Percentiles rank a stretch among this genome's conserved stretches.
phyloP scores from a whole-genome alignment of 805 yeast species.

The Ogataea salicorniae region DNA sequence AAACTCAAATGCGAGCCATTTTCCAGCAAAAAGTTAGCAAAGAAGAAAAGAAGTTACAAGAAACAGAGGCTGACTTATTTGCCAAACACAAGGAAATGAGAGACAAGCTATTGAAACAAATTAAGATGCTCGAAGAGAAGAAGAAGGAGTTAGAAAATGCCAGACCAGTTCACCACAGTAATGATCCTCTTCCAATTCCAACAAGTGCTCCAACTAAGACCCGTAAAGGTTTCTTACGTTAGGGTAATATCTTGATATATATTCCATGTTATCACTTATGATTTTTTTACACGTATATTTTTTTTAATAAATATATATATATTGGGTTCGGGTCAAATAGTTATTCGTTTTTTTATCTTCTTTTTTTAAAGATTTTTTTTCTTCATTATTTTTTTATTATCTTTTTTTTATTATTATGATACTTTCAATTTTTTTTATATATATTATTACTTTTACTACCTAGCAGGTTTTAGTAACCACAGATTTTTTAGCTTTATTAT shows the following conservation, averaged over 20 bases:
- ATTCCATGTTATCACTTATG: background rate
- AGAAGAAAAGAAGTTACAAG: constrained; percentile 95
- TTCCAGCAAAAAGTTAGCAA: constrained; percentile 95
- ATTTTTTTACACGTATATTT: background rate
- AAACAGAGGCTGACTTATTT: constrained; percentile 93
- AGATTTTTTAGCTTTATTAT: too few relatives aligned
- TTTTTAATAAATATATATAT: background rate
- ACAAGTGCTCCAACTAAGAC: constrained; percentile 49
- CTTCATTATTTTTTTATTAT: background rate
- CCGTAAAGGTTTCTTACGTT: constrained; percentile 78
- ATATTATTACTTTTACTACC: too few relatives aligned
- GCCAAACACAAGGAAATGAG: constrained; percentile 96
- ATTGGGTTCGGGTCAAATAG: background rate
- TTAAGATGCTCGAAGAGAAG: constrained; percentile 86
- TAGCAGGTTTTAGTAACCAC: too few relatives aligned
- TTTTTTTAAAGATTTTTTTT: background rate
- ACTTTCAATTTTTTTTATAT: background rate
- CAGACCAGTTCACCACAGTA: constrained; percentile 42
- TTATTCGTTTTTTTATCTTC: background rate
- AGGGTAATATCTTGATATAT: background rate
- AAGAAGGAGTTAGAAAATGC: constrained; percentile 68
- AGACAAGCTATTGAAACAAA: constrained; percentile 84
- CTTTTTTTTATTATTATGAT: background rate
- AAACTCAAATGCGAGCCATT: constrained; percentile 92
- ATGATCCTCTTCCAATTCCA: constrained; percentile 30